phyloP scores from a whole-genome alignment of 108 stramenopile genomes.

The Nitzschia putrida region DNA sequence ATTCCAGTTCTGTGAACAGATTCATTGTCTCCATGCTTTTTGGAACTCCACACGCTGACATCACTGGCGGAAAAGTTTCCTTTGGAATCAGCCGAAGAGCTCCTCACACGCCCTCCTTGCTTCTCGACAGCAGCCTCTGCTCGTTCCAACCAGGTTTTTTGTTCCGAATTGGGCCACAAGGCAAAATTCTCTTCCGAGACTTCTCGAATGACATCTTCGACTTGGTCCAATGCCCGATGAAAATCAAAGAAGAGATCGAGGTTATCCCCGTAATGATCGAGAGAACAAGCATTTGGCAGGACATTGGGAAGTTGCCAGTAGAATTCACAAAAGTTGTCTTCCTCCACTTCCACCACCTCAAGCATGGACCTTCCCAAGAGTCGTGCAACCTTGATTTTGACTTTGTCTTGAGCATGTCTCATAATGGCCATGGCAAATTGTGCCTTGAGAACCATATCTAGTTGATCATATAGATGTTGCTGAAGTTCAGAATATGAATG shows the following conservation, averaged over 20 bases:
- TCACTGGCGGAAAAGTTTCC: background rate
- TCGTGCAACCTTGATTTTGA: conserved; percentile 31
- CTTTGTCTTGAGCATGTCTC: conserved; percentile 16
- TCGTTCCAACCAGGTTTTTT: conserved; percentile 33
- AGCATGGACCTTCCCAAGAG: conserved; percentile 26
- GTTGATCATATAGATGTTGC: conserved; percentile 23
- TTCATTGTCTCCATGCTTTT: background rate
- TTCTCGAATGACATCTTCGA: conserved; percentile 37
- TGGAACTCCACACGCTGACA: background rate
- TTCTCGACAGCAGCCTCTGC: conserved; percentile 14
- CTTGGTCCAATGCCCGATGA: conserved; percentile 45
- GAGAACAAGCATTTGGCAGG: conserved; percentile 27
- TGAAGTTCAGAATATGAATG: conserved; percentile 36
- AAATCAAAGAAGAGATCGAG: conserved; percentile 32
- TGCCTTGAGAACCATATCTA: conserved; percentile 35
- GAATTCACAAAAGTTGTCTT: conserved; percentile 28
- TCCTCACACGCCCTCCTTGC: background rate
- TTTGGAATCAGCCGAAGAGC: background rate
- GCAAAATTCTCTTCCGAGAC: conserved; percentile 25
- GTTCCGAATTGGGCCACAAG: conserved; percentile 11
- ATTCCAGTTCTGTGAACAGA: background rate
- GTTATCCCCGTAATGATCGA: conserved; percentile 20
- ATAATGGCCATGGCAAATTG: conserved; percentile 45
- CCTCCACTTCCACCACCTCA: conserved; percentile 36
- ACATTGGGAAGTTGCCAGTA: conserved; percentile 36